Evolutionary conservation across 2,329 filamentous ascomycete species (phyloP).

Genomic region (Alternaria sp.): DNA sequence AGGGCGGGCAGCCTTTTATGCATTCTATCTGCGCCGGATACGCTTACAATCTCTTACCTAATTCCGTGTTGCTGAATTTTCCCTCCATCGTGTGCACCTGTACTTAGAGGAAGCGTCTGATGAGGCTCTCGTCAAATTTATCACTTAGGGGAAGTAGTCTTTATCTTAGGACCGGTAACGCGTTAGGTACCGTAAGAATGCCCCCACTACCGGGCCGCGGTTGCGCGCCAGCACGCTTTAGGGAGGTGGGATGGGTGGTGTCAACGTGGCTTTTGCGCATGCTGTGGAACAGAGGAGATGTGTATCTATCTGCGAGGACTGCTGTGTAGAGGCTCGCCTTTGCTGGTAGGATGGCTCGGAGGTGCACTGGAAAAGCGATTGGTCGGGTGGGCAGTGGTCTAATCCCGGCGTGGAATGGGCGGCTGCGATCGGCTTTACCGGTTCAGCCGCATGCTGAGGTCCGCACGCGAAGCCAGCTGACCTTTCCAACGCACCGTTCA

Average conservation of each 20-base stretch:
- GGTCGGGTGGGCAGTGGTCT: not conserved
- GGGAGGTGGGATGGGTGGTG: constrained; percentile 17
- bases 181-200: not conserved
- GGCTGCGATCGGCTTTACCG: constrained; percentile 17
- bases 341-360: not conserved
- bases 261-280: not conserved
- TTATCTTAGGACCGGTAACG: constrained; percentile 28
- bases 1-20: constrained; percentile 40
- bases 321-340: not conserved
- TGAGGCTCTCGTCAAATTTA: constrained; percentile 29
- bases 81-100: constrained; percentile 36
- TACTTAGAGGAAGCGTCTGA: constrained; percentile 41
- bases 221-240: constrained; percentile 23
- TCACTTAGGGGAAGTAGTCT: constrained; percentile 40
- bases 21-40: constrained; percentile 35
- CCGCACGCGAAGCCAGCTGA: constrained; percentile 17
- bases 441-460: not conserved
- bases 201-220: not conserved
- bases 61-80: constrained; percentile 35
- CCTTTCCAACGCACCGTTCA: constrained; percentile 3
- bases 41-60: constrained; percentile 44
- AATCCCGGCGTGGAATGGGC: constrained; percentile 1
- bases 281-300: not conserved
- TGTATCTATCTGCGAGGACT: not conserved
- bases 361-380: not conserved